Conservation (phyloP, 129 eudicot genomes). For the Logfia minima region DNA sequence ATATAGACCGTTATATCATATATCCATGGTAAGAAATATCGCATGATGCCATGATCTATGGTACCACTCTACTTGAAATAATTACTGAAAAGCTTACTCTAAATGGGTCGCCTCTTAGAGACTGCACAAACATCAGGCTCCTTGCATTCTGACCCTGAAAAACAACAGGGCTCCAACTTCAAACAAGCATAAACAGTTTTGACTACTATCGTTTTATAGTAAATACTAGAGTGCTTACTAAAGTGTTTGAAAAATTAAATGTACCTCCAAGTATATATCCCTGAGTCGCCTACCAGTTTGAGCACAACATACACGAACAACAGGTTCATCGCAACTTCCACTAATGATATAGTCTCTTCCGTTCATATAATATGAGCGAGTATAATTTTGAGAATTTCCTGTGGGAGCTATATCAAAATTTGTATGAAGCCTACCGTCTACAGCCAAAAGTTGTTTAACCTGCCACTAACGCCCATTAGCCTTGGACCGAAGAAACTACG, state of each 20-base stretch:
- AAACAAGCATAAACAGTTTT: not conserved
- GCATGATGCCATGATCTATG: not conserved
- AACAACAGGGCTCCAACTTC: not conserved
- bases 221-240: not conserved
- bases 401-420: constrained; percentile 72
- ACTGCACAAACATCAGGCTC: constrained; percentile 70
- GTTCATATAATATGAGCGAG: constrained; percentile 90
- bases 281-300: constrained; percentile 86
- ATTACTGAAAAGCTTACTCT: constrained; percentile 49
- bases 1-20: not conserved
- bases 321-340: constrained; percentile 80
- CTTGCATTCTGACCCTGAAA: constrained; percentile 59
- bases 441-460: constrained; percentile 83
- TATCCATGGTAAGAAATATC: not conserved
- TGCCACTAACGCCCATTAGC: constrained; percentile 30
- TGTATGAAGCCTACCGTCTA: constrained; percentile 77
- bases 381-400: constrained; percentile 72
- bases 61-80: not conserved
- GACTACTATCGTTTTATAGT: not conserved
- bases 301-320: constrained; percentile 80
- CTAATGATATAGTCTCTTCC: constrained; percentile 83
- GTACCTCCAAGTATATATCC: constrained; percentile 71
- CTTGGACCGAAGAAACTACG: not conserved
- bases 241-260: not conserved
- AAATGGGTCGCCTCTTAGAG: constrained; percentile 89